These are phyloP conservation scores for Malassezia sympodialis DNA, from an alignment of 1,284 basidiomycete species.

Conservation along the genomic window DNA sequence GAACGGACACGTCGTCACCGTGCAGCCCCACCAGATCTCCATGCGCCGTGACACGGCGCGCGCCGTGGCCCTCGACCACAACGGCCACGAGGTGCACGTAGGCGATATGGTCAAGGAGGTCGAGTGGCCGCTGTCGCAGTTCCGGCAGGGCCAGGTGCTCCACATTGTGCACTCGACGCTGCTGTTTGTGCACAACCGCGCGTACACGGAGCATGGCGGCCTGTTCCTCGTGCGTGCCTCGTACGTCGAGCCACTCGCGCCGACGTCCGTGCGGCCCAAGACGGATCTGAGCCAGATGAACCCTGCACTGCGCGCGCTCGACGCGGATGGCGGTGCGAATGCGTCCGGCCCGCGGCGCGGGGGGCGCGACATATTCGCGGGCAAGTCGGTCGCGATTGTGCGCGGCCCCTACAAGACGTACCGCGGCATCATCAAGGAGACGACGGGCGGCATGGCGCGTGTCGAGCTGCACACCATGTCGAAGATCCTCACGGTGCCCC, in stretches of 20 bases:
- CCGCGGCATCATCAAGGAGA: slow-evolving; percentile 85
- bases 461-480: slow-evolving; percentile 86
- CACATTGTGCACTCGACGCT: slow-evolving; percentile 92
- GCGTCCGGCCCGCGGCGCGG: slow-evolving; percentile 24
- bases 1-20: slow-evolving; percentile 66
- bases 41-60: slow-evolving; percentile 73
- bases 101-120: slow-evolving; percentile 90
- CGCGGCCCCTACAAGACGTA: slow-evolving; percentile 87
- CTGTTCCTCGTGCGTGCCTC: slow-evolving; percentile 68
- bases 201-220: slow-evolving; percentile 78
- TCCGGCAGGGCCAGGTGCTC: slow-evolving; percentile 81
- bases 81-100: slow-evolving; percentile 64
- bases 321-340: slow-evolving; percentile 29
- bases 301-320: slow-evolving; percentile 56
- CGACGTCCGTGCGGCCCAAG: slow-evolving; percentile 50
- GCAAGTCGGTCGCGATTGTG: slow-evolving; percentile 67
- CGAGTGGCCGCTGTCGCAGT: slow-evolving; percentile 63
- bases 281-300: slow-evolving; percentile 90
- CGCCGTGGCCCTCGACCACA: slow-evolving; percentile 79
- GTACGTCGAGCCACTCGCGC: slow-evolving; percentile 56
- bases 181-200: slow-evolving; percentile 87
- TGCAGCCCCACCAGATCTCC: slow-evolving; percentile 83
- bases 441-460: slow-evolving; percentile 73
- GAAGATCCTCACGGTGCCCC: slow-evolving; percentile 76
- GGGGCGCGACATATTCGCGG: slow-evolving; percentile 64